Percentiles rank a stretch among this genome's conserved stretches.
These are phyloP conservation scores for Suhomyces coccinellae DNA, from an alignment of 1,139 yeast genomes.

Conservation along the genomic window DNA sequence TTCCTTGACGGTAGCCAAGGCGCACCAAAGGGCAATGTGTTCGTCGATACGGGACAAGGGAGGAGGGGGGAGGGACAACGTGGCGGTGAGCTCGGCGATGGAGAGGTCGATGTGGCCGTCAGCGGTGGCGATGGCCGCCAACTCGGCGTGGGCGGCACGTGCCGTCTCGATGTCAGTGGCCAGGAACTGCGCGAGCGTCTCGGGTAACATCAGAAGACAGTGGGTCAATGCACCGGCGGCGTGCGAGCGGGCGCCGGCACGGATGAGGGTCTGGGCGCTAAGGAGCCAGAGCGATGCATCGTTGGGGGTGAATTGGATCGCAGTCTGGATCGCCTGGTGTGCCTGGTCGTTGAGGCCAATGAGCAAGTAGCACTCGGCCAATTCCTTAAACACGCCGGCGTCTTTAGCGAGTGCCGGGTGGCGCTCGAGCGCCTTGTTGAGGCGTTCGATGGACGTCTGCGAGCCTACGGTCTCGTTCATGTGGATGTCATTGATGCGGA, in stretches of 20 bases:
- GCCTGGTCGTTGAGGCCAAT: constrained; percentile 53
- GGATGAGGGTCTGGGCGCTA: constrained; percentile 46
- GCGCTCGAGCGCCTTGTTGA: constrained; percentile 39
- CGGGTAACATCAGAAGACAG: constrained; percentile 42
- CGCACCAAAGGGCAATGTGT: constrained; percentile 53
- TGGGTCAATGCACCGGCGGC: constrained; percentile 49
- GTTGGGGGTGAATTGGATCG: constrained; percentile 41
- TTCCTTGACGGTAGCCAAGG: constrained; percentile 51
- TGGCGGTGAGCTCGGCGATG: constrained; percentile 48
- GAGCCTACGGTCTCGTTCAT: constrained; percentile 42
- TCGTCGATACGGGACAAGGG: constrained; percentile 46
- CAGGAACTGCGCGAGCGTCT: constrained; percentile 25
- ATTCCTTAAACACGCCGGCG: constrained; percentile 43
- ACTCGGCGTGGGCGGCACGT: constrained; percentile 52
- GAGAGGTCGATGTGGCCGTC: constrained; percentile 50
- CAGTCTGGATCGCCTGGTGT: constrained; percentile 47
- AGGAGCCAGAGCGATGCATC: constrained; percentile 50
- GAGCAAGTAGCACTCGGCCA: constrained; percentile 50
- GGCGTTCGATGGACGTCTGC: constrained; percentile 43
- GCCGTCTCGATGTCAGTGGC: constrained; percentile 45
- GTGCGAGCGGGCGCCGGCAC: constrained; percentile 43
- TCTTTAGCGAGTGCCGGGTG: constrained; percentile 36
- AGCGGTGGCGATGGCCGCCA: constrained; percentile 54
- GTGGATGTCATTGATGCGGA: constrained; percentile 39
- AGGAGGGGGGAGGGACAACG: constrained; percentile 51